Evolutionary conservation across 495 filamentous ascomycete genomes (phyloP).

Genomic region (Penicillium pulvis): DNA sequence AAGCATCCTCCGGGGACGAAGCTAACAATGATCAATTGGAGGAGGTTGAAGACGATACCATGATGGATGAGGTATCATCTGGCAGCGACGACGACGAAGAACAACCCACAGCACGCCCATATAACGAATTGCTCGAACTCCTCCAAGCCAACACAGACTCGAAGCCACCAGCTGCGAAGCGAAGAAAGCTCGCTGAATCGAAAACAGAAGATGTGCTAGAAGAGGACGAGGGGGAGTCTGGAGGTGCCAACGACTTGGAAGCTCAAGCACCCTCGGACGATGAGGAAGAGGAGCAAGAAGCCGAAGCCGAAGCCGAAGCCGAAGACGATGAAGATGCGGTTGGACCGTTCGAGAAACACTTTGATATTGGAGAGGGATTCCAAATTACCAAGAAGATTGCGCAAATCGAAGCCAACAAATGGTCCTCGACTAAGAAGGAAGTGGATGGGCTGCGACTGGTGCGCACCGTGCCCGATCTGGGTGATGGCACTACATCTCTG

Average conservation of each 20-base stretch:
- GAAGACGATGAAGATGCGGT: conserved; percentile 46
- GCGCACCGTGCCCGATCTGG: conserved; percentile 42
- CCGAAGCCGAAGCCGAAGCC: conserved; percentile 29
- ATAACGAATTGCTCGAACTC: conserved; percentile 67
- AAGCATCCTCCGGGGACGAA: conserved; percentile 36
- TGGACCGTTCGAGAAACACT: conserved; percentile 83
- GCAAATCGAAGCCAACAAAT: conserved; percentile 55
- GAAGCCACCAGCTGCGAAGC: conserved; percentile 62
- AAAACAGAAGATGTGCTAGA: conserved; percentile 16
- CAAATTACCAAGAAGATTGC: conserved; percentile 56
- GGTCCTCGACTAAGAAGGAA: conserved; percentile 49
- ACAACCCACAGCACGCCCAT: conserved; percentile 50
- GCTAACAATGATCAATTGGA: conserved; percentile 20
- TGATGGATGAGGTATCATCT: conserved; percentile 39
- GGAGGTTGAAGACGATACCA: conserved; percentile 29
- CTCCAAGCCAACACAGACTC: conserved; percentile 52
- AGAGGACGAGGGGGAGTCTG: conserved; percentile 30
- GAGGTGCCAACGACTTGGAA: conserved; percentile 34
- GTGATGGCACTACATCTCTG: conserved; percentile 24
- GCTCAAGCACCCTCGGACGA: conserved; percentile 46
- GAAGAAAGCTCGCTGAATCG: conserved; percentile 58
- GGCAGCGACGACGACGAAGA: conserved; percentile 57
- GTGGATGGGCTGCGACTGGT: conserved; percentile 49
- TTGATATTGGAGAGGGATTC: conserved; percentile 62
- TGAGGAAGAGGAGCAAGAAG: conserved; percentile 37